Evolutionary conservation across 306 rosid species (phyloP), one percentile per base, ranked within the genome.

Genomic region (Oxytropis ochrocephala): DNA sequence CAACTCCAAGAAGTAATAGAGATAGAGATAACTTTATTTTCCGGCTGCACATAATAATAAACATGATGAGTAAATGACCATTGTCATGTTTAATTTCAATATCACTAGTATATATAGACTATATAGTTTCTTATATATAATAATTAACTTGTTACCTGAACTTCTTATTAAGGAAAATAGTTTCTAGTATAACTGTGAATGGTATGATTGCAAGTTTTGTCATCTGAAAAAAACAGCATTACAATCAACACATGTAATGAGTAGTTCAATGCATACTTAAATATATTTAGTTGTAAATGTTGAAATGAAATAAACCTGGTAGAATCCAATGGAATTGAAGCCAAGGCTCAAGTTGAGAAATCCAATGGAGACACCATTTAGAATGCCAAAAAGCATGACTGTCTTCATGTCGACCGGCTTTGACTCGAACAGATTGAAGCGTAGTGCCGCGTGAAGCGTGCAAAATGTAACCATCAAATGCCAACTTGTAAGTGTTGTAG

Each of bases 141-240:
- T 64, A 27, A 60, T 16, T 67, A 71, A 18, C 18, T 64, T 53
- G 21, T 76, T 70, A 94, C 97, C 99, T 94, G 91, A 94, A 94
- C 72, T 91, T 92, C 73, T 91, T 94, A 67, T 88, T 87, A 49
- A 94, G 80, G 75, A 88, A 88, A 59, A 85, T 7, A 19, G 97
- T 94, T 81, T 94, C 99, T 52, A 91, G 69, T 32, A 94, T 58
- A 38, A 94, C 97, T 3, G 99, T 94, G 80, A 94, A 94, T 51
- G 99, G 99, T 81, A 94, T 94, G 73, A 94, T 88, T 63, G 99
- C 99, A 78, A 94, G 99, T 82, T 94, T 94, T 54, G 99, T 94
- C 99, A 94, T 94, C 99, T 94, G 87, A 79, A 74, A 53, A 64
- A 19, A 10, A 4, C 4, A 52, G 21, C 64, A 77, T 38, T 17